Percentiles rank a stretch among this genome's conserved stretches.
Evolutionary conservation across 2,329 filamentous ascomycete genomes (phyloP).

Genomic region (Pseudogymnoascus sp.): DNA sequence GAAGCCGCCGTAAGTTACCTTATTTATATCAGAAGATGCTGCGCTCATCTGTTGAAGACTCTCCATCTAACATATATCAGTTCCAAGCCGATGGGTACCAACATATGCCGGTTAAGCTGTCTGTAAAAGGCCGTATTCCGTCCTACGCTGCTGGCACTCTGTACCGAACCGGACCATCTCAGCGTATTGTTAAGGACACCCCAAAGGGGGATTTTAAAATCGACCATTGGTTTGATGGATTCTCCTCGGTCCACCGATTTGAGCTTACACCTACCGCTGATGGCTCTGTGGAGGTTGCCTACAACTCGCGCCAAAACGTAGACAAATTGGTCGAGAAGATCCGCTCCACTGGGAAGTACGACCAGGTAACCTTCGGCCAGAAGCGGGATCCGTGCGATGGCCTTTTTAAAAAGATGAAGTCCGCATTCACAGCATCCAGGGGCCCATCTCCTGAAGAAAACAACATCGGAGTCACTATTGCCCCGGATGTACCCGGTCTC

Average conservation of each 20-base stretch:
- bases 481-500: conserved; percentile 54
- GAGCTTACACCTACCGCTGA: conserved; percentile 45
- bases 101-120: conserved; percentile 48
- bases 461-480: conserved; percentile 60
- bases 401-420: conserved; percentile 63
- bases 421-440: conserved; percentile 37
- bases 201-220: conserved; percentile 51
- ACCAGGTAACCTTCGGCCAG: conserved; percentile 58
- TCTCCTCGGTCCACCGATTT: conserved; percentile 64
- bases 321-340: conserved; percentile 55
- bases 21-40: neutral
- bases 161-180: conserved; percentile 67
- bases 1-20: neutral
- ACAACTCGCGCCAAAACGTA: conserved; percentile 62
- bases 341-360: conserved; percentile 47
- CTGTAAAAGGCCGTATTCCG: conserved; percentile 59
- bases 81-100: conserved; percentile 9
- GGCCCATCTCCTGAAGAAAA: conserved; percentile 29
- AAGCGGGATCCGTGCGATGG: conserved; percentile 66
- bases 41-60: neutral
- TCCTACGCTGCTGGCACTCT: conserved; percentile 61
- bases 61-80: neutral
- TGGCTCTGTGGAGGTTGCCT: conserved; percentile 43
- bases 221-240: conserved; percentile 76
- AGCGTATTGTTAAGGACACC: conserved; percentile 50